Evolutionary conservation across 805 yeast genomes (phyloP).

Genomic region (Candida quercuum): DNA sequence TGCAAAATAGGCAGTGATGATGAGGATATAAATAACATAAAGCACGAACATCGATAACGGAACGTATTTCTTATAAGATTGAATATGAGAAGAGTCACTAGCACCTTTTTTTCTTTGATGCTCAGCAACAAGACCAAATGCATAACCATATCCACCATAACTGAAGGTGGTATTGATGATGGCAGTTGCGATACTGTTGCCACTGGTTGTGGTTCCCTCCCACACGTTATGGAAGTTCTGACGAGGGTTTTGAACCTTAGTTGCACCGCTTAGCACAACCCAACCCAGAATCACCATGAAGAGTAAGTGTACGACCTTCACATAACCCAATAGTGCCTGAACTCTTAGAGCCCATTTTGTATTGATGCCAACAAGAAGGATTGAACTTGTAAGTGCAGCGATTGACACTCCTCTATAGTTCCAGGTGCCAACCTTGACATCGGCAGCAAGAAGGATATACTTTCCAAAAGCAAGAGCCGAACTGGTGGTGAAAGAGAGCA

Average conservation of each 20-base stretch:
- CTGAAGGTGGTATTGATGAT: constrained; percentile 39
- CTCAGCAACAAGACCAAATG: constrained; percentile 32
- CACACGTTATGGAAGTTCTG: constrained; percentile 30
- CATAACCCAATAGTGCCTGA: constrained; percentile 29
- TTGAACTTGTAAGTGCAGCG: constrained; percentile 32
- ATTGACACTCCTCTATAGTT: constrained; percentile 37
- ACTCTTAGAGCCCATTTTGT: constrained; percentile 27
- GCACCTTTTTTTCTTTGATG: constrained; percentile 24
- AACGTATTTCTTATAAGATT: constrained; percentile 19
- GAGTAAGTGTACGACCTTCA: constrained; percentile 29
- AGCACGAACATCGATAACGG: constrained; percentile 28
- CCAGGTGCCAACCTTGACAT: constrained; percentile 37
- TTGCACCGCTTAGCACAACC: constrained; percentile 33
- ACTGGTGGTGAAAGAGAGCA: constrained; percentile 30
- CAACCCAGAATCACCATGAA: constrained; percentile 31
- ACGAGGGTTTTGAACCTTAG: constrained; percentile 27
- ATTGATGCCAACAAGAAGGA: constrained; percentile 22
- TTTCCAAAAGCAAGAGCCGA: constrained; percentile 34
- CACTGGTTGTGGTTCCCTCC: constrained; percentile 37
- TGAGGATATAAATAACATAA: constrained; percentile 28
- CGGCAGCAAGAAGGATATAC: constrained; percentile 31
- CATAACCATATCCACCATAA: constrained; percentile 36
- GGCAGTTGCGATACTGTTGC: constrained; percentile 37
- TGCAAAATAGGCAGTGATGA: constrained; percentile 32
- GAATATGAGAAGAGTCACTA: background rate